These are phyloP conservation scores for Termitomyces sp. DNA, from an alignment of 768 basidiomycete genomes.

Conservation along the genomic window DNA sequence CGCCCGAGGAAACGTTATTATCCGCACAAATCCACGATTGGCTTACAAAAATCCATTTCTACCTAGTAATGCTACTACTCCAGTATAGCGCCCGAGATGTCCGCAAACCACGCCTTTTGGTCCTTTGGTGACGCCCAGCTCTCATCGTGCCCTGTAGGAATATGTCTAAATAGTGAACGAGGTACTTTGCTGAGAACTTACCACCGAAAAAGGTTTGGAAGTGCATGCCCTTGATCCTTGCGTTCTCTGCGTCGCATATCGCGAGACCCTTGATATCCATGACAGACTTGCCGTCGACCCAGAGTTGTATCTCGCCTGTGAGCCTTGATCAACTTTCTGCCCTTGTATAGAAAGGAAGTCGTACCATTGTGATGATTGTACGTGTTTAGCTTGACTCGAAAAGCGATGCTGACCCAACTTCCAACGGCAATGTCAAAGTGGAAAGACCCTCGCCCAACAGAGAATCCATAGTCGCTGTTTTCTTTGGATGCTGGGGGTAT, in stretches of 20 bases:
- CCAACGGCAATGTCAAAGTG: slow-evolving; percentile 44
- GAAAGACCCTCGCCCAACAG: slow-evolving; percentile 64
- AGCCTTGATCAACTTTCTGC: neutral
- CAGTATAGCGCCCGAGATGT: slow-evolving; percentile 37
- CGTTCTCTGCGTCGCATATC: slow-evolving; percentile 36
- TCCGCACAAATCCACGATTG: no score
- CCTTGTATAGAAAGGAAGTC: neutral
- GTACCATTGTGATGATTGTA: slow-evolving; percentile 53
- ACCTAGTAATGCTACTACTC: no score
- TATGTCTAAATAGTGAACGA: neutral
- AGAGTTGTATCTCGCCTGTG: slow-evolving; percentile 61
- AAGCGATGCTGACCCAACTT: slow-evolving; percentile 56
- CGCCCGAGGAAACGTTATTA: no score
- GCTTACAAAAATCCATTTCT: no score
- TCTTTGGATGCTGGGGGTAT: slow-evolving; percentile 44
- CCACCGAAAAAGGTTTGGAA: slow-evolving; percentile 80
- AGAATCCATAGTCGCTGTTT: slow-evolving; percentile 59
- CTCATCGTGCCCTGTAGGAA: slow-evolving; percentile 34
- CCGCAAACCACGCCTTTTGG: slow-evolving; percentile 50
- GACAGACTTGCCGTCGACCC: slow-evolving; percentile 55
- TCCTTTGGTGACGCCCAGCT: slow-evolving; percentile 61
- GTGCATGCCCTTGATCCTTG: slow-evolving; percentile 62
- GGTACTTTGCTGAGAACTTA: slow-evolving; percentile 18
- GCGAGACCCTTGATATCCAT: slow-evolving; percentile 44
- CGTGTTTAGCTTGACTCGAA: slow-evolving; percentile 68